These are phyloP conservation scores for Panicum hallii DNA, from an alignment of 202 grass and related monocot species.

Conservation along the genomic window DNA sequence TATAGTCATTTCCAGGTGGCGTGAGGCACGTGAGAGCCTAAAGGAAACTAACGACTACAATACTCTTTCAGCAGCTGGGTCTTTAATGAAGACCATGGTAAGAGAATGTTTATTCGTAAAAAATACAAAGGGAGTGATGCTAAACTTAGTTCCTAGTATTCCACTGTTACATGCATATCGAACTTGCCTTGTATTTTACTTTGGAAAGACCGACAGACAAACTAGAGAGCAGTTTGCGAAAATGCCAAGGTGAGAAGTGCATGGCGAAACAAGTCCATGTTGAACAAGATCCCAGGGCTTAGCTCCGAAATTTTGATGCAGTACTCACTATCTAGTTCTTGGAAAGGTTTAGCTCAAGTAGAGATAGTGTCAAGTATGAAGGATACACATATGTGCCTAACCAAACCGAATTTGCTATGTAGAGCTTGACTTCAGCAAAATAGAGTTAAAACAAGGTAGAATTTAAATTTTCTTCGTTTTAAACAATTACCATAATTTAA, in stretches of 20 bases:
- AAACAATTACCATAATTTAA: constrained; percentile 32
- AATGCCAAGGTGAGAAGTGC: background rate
- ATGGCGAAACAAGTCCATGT: constrained; percentile 23
- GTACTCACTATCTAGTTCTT: constrained; percentile 15
- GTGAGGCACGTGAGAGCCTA: constrained; percentile 77
- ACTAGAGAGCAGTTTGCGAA: constrained; percentile 11
- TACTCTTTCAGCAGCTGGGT: constrained; percentile 79
- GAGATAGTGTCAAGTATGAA: background rate
- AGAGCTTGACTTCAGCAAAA: constrained; percentile 14
- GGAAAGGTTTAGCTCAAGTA: constrained; percentile 27
- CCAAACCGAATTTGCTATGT: constrained; percentile 3
- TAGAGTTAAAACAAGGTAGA: constrained; percentile 28
- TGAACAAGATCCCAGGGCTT: constrained; percentile 1
- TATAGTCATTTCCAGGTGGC: constrained; percentile 84
- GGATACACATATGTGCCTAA: background rate
- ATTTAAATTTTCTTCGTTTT: constrained; percentile 22
- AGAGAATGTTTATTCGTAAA: constrained; percentile 27
- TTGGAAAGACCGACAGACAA: constrained; percentile 10
- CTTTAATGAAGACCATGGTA: constrained; percentile 93
- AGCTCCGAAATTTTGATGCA: constrained; percentile 28
- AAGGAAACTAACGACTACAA: constrained; percentile 91
- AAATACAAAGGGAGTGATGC: background rate
- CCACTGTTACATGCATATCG: background rate
- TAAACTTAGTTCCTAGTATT: constrained; percentile 20
- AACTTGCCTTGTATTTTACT: constrained; percentile 28